Evolutionary conservation across 2,329 filamentous ascomycete genomes (phyloP), one percentile per base, ranked within the genome.

Genomic region (Cladosporium sp.): DNA sequence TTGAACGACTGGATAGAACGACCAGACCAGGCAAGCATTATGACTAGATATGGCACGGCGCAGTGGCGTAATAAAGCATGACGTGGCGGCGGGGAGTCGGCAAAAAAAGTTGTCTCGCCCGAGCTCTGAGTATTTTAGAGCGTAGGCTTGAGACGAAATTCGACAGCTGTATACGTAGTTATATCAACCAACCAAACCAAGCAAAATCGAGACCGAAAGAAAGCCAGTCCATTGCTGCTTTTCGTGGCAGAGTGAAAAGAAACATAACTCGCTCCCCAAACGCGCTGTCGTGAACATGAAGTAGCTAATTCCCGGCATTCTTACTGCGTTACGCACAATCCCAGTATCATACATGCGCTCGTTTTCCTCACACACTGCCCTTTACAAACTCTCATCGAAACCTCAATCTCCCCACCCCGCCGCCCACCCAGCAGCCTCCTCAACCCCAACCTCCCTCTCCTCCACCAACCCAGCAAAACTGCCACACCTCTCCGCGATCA

Each of bases 401-500:
- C 11, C 25, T 49, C 28, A 50, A 38, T 71, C 73, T 17, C 70
- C 71, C 72, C 71, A 76, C 45, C 74, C 80, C 58, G 76, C 79
- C 68, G 78, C 83, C 76, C 91, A 84, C 14, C 89, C 92, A 14
- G 87, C 91, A 72, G 90, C 79, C 73, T 93, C 89, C 63, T 88
- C 86, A 60, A 76, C 79, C 22, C 79, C 76, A 15, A 88, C 80
- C 40, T 69, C 67, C 66, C 76, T 79, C 65, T 83, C 80, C 59
- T 82, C 79, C 15, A 88, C 79, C 65, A 82, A 83, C 1, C 67
- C 67, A 4, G 79, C 81, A 64, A 94, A 81, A 28, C 86, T 72
- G 3, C 70, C 71, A 77, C 89, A 92, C 49, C 80, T 78, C 70
- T 90, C 87, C 5, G 81, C 87, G 58, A 97, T 72, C 40, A 93